These are phyloP conservation scores for Diaporthe ilicicola DNA, from an alignment of 2,329 filamentous ascomycete species.

Conservation along the genomic window DNA sequence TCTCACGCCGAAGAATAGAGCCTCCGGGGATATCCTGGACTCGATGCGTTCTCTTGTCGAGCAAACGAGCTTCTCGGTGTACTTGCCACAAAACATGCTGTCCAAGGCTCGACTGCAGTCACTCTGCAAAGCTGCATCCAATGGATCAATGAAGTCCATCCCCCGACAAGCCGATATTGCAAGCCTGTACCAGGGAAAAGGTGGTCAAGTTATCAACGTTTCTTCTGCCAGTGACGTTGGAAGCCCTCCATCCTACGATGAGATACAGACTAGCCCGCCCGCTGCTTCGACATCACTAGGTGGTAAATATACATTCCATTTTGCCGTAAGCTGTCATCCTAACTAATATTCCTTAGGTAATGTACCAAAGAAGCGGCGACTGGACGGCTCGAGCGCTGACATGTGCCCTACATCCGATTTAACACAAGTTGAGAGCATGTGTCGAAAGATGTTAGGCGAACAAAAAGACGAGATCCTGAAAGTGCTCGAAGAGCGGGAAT, in stretches of 20 bases:
- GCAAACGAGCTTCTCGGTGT: neutral
- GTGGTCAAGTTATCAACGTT: neutral
- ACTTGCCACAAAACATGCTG: slow-evolving; percentile 5
- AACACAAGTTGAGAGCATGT: neutral
- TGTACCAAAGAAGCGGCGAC: neutral
- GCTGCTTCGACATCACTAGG: too few species aligned
- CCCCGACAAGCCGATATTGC: slow-evolving; percentile 17
- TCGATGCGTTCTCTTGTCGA: neutral
- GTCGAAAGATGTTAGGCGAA: neutral
- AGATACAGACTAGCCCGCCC: neutral
- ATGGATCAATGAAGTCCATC: neutral
- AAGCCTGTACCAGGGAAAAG: slow-evolving; percentile 21
- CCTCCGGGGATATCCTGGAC: slow-evolving; percentile 10
- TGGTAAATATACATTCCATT: too few species aligned
- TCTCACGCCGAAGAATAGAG: slow-evolving; percentile 18
- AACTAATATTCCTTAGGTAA: slow-evolving; percentile 8
- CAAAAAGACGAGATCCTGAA: slow-evolving; percentile 5
- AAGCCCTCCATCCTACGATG: slow-evolving; percentile 11
- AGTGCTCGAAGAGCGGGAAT: slow-evolving; percentile 9
- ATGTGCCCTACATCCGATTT: too few species aligned
- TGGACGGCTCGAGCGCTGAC: too few species aligned
- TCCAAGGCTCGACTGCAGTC: neutral
- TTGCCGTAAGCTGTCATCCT: neutral
- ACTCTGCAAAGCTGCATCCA: neutral
- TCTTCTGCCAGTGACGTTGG: neutral